phyloP scores from a whole-genome alignment of 768 basidiomycete species.

The Suillus placidus region DNA sequence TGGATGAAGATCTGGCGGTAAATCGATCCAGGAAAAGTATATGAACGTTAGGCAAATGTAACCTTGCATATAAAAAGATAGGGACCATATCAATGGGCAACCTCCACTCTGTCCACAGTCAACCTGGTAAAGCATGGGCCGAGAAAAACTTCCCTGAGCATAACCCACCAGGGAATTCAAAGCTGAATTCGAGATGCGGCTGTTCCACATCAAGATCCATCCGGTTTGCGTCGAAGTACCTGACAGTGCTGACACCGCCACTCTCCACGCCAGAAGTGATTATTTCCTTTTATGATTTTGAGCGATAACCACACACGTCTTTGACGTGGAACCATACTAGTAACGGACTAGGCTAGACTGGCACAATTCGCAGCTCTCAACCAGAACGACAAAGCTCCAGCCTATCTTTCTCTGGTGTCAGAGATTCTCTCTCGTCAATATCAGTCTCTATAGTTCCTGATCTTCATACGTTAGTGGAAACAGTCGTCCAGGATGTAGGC shows the following conservation, averaged over 20 bases:
- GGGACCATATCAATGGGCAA: too few species aligned
- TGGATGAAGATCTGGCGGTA: too few species aligned
- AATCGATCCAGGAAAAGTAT: too few species aligned
- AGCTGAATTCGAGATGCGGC: background rate
- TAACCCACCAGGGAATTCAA: background rate
- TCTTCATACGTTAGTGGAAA: conserved; percentile 73
- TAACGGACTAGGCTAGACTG: conserved; percentile 72
- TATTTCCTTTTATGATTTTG: conserved; percentile 9
- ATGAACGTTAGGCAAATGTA: too few species aligned
- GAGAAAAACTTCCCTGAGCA: background rate
- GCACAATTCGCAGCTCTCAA: conserved; percentile 60
- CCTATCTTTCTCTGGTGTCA: conserved; percentile 69
- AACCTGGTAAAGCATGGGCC: background rate
- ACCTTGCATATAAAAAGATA: too few species aligned
- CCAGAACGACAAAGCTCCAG: conserved; percentile 86
- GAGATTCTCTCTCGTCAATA: conserved; percentile 61
- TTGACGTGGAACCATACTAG: background rate
- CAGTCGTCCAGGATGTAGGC: conserved; percentile 77
- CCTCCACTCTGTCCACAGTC: background rate
- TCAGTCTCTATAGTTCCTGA: conserved; percentile 50
- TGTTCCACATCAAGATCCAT: conserved; percentile 1
- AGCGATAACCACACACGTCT: background rate
- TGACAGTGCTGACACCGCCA: too few species aligned
- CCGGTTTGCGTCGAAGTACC: too few species aligned
- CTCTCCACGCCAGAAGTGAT: background rate